These are phyloP conservation scores for Naumovozyma baii DNA, from an alignment of 805 yeast genomes.

Conservation along the genomic window DNA sequence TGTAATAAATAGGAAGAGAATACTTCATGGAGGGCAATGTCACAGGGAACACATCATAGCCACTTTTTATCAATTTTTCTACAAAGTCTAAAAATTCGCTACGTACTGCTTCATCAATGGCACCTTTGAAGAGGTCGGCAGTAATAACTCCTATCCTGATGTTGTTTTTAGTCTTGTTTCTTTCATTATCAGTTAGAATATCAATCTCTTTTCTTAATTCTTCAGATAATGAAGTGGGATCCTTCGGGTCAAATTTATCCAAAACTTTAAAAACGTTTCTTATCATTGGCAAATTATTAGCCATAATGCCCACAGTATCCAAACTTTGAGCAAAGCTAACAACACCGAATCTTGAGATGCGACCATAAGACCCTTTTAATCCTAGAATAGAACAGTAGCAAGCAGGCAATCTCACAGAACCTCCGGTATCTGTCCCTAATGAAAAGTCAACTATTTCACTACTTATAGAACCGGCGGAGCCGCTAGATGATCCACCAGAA, in stretches of 20 bases:
- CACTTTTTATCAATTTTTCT: conserved; percentile 34
- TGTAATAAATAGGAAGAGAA: conserved; percentile 74
- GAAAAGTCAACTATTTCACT: conserved; percentile 55
- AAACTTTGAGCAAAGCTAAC: conserved; percentile 86
- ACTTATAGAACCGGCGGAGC: conserved; percentile 88
- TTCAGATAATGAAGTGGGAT: conserved; percentile 58
- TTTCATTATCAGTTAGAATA: not conserved
- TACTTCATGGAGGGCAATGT: conserved; percentile 60
- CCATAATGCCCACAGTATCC: conserved; percentile 84
- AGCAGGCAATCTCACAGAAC: conserved; percentile 88
- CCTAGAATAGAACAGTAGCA: conserved; percentile 78
- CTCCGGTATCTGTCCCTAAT: conserved; percentile 95
- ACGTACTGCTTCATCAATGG: conserved; percentile 40
- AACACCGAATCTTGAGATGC: conserved; percentile 87
- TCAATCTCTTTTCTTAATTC: conserved; percentile 26
- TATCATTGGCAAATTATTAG: conserved; percentile 39
- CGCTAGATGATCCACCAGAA: conserved; percentile 94
- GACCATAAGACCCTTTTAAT: conserved; percentile 89
- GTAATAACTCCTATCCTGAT: conserved; percentile 64
- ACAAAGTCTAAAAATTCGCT: conserved; percentile 40
- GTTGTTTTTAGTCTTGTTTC: conserved; percentile 7
- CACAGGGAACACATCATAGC: conserved; percentile 48
- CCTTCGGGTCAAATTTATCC: conserved; percentile 57
- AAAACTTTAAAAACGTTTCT: conserved; percentile 44
- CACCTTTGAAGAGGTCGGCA: conserved; percentile 38